Base-by-base conservation (phyloP, 192 early-diverging fungal species). In the Phlyctochytrium bullatum region DNA sequence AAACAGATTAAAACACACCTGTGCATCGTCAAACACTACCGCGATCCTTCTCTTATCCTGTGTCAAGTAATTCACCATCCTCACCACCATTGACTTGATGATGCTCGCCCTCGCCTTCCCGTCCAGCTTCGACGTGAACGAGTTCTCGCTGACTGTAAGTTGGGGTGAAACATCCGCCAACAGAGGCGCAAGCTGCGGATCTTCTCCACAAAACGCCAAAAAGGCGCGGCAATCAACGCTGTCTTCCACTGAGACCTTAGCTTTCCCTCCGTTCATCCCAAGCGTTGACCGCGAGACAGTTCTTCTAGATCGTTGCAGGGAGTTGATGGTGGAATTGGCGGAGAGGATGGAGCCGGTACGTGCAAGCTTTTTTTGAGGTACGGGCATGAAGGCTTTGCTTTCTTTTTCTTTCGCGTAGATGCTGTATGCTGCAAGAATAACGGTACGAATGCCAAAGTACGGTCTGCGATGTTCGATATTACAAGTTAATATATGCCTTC, bases 371-470 rank as follows among this genome's bases (percentile, higher is more conserved):
- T 47, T 47, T 47, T 47, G 40, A 47, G 20, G n/a, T n/a, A n/a
- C n/a, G n/a, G n/a, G n/a, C n/a, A n/a, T n/a, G n/a, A n/a, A n/a
- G n/a, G n/a, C n/a, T n/a, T n/a, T n/a, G n/a, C n/a, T n/a, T n/a
- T n/a, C n/a, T n/a, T n/a, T n/a, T 47, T 47, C 20, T 6, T 47
- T 20, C 10, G 10, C 20, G 40, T 47, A 14, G 20, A 20, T 47
- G 40, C 40, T 47, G 40, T 47, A 47, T 47, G 40, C 40, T 47
- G 40, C 10, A 47, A 47, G 40, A 47, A 47, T 47, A 6, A 47
- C 20, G 6, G 40, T 14, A 20, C 40, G 40, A 47, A 47, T 6
- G 20, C 40, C 40, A 6, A 20, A 47, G 40, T 47, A 47, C 10
- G 40, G 40, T 47, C 40, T 47, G 20, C 10, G 20, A 47, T n/a